Evolutionary conservation across 2,329 filamentous ascomycete genomes (phyloP).

Genomic region (Plenodomus biglobosus): DNA sequence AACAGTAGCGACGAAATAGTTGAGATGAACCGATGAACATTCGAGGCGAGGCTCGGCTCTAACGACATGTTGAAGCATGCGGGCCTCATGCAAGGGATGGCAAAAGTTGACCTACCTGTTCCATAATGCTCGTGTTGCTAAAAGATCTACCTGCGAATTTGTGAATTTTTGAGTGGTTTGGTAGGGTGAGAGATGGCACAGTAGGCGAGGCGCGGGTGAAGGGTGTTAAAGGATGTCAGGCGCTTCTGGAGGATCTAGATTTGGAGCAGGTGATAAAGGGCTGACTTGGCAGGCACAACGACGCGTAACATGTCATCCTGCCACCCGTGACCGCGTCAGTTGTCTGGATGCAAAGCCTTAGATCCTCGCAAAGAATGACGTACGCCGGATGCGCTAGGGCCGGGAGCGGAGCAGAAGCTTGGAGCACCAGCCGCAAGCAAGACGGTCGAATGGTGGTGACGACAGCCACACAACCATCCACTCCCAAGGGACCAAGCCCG

Average conservation of each 20-base stretch:
- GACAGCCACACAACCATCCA: conserved; percentile 16
- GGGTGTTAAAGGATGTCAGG: conserved; percentile 3
- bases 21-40: not conserved
- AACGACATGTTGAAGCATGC: not conserved
- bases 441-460: conserved; percentile 11
- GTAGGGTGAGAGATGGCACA: conserved; percentile 2
- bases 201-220: not conserved
- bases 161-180: conserved; percentile 1
- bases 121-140: conserved; percentile 9
- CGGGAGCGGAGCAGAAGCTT: conserved; percentile 12
- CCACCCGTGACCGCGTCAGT: conserved; percentile 18
- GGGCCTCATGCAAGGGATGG: conserved; percentile 1
- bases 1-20: not conserved
- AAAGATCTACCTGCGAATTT: conserved; percentile 1
- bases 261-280: conserved; percentile 22
- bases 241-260: conserved; percentile 4
- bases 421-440: conserved; percentile 3
- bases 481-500: conserved; percentile 14
- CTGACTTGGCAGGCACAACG: conserved; percentile 40
- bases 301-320: conserved; percentile 35
- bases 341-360: conserved; percentile 4
- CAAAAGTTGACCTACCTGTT: conserved; percentile 9
- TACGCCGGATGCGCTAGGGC: conserved; percentile 31
- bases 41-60: not conserved
- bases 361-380: conserved; percentile 19